These are phyloP conservation scores for Rhizophagus sp. DNA, from an alignment of 192 early-diverging fungal species.

Conservation along the genomic window DNA sequence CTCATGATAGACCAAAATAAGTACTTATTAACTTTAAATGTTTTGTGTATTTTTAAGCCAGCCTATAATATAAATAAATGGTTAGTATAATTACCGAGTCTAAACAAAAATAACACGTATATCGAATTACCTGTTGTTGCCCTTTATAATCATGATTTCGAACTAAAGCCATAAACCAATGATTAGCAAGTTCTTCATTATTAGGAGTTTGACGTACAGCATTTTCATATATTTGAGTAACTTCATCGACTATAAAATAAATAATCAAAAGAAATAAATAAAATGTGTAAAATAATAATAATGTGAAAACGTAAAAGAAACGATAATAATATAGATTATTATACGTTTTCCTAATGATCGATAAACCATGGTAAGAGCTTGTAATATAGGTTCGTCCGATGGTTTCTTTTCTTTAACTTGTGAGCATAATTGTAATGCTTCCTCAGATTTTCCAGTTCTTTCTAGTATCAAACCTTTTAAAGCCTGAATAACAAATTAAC, in stretches of 20 bases:
- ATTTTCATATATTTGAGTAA: conserved; percentile 72
- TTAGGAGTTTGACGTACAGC: conserved; percentile 60
- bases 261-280: not conserved
- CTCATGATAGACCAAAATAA: conserved; percentile 87
- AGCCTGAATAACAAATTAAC: conserved; percentile 46
- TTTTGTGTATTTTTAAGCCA: conserved; percentile 79
- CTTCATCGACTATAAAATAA: conserved; percentile 66
- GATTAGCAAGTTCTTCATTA: conserved; percentile 71
- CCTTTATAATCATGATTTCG: conserved; percentile 65
- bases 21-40: conserved; percentile 76
- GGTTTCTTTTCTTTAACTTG: conserved; percentile 63
- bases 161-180: conserved; percentile 84
- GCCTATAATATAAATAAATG: conserved; percentile 44
- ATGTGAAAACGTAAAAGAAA: not conserved
- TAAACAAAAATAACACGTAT: not conserved
- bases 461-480: conserved; percentile 75
- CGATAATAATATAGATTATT: not conserved
- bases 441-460: conserved; percentile 61
- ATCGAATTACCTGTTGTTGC: conserved; percentile 55
- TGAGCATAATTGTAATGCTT: conserved; percentile 61
- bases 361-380: conserved; percentile 61
- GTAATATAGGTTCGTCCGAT: conserved; percentile 61
- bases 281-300: not conserved
- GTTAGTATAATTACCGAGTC: not conserved
- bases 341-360: conserved; percentile 53